phyloP scores from a whole-genome alignment of 1,284 basidiomycete genomes.

The Clitocybe nebularis region DNA sequence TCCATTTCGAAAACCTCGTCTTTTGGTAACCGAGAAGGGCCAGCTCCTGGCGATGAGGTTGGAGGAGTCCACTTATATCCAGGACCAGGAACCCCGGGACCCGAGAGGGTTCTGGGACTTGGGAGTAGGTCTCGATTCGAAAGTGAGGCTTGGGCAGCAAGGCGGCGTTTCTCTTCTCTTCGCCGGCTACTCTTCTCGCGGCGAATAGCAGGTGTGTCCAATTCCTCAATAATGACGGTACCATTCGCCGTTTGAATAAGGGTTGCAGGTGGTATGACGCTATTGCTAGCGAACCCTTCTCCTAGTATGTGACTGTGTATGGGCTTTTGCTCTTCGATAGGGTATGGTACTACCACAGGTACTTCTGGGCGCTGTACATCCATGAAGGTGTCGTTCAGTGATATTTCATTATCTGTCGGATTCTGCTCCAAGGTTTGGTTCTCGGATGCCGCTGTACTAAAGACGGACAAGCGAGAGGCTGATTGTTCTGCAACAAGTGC shows the following conservation, averaged over 20 bases:
- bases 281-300: too few relatives aligned
- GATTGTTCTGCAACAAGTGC: conserved; percentile 35
- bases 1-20: conserved; percentile 18
- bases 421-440: conserved; percentile 35
- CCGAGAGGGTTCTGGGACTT: neutral
- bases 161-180: conserved; percentile 22
- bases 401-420: conserved; percentile 9
- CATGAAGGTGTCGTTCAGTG: neutral
- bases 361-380: too few relatives aligned
- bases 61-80: neutral
- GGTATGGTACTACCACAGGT: too few relatives aligned
- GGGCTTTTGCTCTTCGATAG: too few relatives aligned
- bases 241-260: conserved; percentile 32
- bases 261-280: neutral
- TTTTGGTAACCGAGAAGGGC: neutral
- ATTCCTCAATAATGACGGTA: conserved; percentile 57
- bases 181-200: conserved; percentile 51
- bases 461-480: conserved; percentile 44
- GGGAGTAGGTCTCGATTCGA: neutral
- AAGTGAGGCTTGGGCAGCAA: conserved; percentile 17
- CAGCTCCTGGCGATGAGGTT: neutral
- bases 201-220: conserved; percentile 65
- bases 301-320: too few relatives aligned
- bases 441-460: conserved; percentile 47
- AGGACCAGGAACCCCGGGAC: conserved; percentile 6